Evolutionary conservation across 2,329 filamentous ascomycete genomes (phyloP).

Genomic region (Purpureocillium takamizusanense): DNA sequence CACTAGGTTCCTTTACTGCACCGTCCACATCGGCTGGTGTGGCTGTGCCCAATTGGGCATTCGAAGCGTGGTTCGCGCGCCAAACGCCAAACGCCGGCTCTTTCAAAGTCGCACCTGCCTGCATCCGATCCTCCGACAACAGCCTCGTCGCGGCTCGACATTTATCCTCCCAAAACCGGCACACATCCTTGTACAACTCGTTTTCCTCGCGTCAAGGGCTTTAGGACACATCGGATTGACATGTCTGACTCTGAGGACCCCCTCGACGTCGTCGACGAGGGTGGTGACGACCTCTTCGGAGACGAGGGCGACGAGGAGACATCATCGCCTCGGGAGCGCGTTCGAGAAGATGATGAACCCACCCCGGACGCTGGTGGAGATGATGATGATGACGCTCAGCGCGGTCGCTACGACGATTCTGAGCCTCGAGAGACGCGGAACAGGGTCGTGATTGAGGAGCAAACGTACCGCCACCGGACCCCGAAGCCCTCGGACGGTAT

Average conservation of each 20-base stretch:
- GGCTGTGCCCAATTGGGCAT: too few relatives aligned
- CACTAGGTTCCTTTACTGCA: too few relatives aligned
- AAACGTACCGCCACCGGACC: slow-evolving; percentile 58
- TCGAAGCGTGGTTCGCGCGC: too few relatives aligned
- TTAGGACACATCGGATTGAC: too few relatives aligned
- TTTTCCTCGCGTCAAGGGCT: too few relatives aligned
- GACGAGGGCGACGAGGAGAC: slow-evolving; percentile 50
- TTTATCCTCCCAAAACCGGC: too few relatives aligned
- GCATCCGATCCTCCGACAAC: too few relatives aligned
- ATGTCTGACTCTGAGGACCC: slow-evolving; percentile 52
- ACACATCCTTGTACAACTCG: too few relatives aligned
- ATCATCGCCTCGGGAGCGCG: slow-evolving; percentile 51
- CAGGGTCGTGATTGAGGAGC: slow-evolving; percentile 53
- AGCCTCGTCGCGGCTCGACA: too few relatives aligned
- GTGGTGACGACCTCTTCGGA: slow-evolving; percentile 54
- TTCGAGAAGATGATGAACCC: slow-evolving; percentile 53
- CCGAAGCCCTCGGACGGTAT: slow-evolving; percentile 64
- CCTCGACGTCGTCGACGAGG: slow-evolving; percentile 43
- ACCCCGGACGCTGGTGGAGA: slow-evolving; percentile 34
- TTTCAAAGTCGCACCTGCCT: too few relatives aligned
- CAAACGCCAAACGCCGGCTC: too few relatives aligned
- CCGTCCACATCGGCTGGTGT: too few relatives aligned
- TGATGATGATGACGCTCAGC: slow-evolving; percentile 25
- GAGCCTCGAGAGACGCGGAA: slow-evolving; percentile 37
- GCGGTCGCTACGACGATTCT: slow-evolving; percentile 33